phyloP scores from a whole-genome alignment of 1,284 basidiomycete species.

The Apiotrichum gamsii region DNA sequence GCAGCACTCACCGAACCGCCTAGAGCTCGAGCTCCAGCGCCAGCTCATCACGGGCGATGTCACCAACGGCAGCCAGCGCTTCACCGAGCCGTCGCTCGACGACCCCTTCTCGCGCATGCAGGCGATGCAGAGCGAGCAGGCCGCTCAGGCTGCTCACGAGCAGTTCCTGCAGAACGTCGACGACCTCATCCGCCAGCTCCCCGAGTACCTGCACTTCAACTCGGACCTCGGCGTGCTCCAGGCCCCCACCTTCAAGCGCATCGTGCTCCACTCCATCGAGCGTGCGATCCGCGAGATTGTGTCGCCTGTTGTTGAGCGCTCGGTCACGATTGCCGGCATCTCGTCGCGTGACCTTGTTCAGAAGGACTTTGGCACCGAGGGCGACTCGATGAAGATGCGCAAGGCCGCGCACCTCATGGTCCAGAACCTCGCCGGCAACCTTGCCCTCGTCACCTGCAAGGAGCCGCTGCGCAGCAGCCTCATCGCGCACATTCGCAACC shows the following conservation, averaged over 20 bases:
- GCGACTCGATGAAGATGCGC: constrained; percentile 83
- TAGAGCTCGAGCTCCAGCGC: constrained; percentile 38
- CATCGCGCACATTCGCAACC: constrained; percentile 76
- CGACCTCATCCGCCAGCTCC: constrained; percentile 62
- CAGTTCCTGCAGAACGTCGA: constrained; percentile 48
- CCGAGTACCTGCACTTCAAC: constrained; percentile 71
- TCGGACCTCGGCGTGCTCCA: constrained; percentile 58
- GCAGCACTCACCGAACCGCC: constrained; percentile 32
- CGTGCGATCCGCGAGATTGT: constrained; percentile 97
- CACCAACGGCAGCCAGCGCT: constrained; percentile 20
- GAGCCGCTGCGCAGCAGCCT: constrained; percentile 93
- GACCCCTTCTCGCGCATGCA: constrained; percentile 42
- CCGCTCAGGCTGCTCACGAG: constrained; percentile 45
- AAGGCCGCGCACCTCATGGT: constrained; percentile 94
- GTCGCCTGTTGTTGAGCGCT: constrained; percentile 93
- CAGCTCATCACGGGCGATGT: constrained; percentile 25
- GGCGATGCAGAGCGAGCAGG: constrained; percentile 42
- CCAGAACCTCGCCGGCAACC: constrained; percentile 90
- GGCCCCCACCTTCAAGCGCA: constrained; percentile 76
- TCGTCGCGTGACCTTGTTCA: constrained; percentile 92
- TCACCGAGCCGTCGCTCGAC: constrained; percentile 24
- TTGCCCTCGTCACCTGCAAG: constrained; percentile 97
- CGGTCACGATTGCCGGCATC: constrained; percentile 98
- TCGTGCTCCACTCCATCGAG: constrained; percentile 86
- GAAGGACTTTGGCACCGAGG: constrained; percentile 95